Base-by-base conservation (phyloP, 2,329 filamentous ascomycete genomes). In the Hypoxylon sp. region DNA sequence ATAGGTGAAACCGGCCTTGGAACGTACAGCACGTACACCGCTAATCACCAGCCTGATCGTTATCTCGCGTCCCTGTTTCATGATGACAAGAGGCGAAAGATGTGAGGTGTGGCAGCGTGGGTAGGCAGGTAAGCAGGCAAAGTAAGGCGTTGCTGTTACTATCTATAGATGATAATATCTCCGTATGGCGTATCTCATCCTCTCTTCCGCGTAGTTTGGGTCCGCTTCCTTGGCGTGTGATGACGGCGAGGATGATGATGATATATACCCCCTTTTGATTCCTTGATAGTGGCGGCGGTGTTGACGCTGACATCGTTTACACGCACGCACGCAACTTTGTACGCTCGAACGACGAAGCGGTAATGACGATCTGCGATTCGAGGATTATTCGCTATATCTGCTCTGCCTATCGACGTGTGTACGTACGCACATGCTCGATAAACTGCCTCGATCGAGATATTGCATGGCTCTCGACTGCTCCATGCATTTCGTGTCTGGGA, bases 1-100 rank as follows among this genome's bases (percentile, higher is more conserved):
- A 15, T 18, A 17, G 31, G 31, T 35, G 10, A 35, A 15, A 35
- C 7, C 6, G 9, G 9, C 13, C 27, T 10, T 17, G 5, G 18
- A 26, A 33, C 20, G 11, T 8, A 21, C 17, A n/a, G 21, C 20
- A 18, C 38, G 48, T 51, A 60, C 60, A 62, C 60, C 60, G 55
- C 60, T 60, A 53, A 62, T 57, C 52, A 56, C 33, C 55, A 33
- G 27, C 27, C 42, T 18, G 29, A 40, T 43, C 43, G 45, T 56
- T 56, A 51, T 56, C 48, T 45, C 43, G 45, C 45, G 40, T 26
- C 17, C 35, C n/a, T 53, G 56, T 54, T 56, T 51, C 52, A 48
- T 56, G 47, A 48, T 33, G 46, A 42, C 13, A 24, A 11, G 21
- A 24, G 21, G 20, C 11, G 21, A 23, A 21, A n/a, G 29, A 33